Conservation (phyloP, 768 basidiomycete species). For the Gymnopilus dilepis region DNA sequence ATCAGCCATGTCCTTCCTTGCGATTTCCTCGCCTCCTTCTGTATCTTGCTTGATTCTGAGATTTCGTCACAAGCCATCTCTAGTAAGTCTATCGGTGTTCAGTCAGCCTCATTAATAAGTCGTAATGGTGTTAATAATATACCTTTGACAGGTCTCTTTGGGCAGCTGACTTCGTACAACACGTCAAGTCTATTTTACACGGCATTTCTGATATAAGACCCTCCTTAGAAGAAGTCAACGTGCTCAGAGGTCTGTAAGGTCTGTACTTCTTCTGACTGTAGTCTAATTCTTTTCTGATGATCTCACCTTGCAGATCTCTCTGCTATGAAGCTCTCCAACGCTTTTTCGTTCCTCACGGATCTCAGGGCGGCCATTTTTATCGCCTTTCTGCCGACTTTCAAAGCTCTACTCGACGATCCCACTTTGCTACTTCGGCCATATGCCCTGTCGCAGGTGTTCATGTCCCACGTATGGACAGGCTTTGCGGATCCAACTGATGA, state of each 20-base stretch:
- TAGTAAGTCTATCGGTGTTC: neutral
- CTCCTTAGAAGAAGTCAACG: neutral
- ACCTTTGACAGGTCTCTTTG: neutral
- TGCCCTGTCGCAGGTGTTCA: conserved; percentile 57
- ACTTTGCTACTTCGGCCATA: conserved; percentile 49
- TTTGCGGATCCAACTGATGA: conserved; percentile 57
- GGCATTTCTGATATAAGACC: neutral
- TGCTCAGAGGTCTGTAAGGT: no score
- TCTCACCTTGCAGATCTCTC: neutral
- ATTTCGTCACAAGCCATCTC: no score
- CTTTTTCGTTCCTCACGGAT: conserved; percentile 48
- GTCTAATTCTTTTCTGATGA: neutral
- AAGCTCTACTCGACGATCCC: conserved; percentile 44
- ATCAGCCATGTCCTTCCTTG: neutral
- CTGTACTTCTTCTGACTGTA: no score
- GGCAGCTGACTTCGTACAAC: neutral
- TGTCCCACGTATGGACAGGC: conserved; percentile 59
- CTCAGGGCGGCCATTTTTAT: conserved; percentile 41
- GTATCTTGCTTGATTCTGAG: no score
- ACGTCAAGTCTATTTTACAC: neutral
- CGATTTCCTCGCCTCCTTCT: neutral
- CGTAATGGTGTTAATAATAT: neutral
- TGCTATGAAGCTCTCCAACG: conserved; percentile 53
- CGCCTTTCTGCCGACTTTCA: conserved; percentile 52
- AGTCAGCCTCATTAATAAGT: neutral